Base-by-base conservation (phyloP, 176 grass and related monocot species). In the Elymus sibiricus region DNA sequence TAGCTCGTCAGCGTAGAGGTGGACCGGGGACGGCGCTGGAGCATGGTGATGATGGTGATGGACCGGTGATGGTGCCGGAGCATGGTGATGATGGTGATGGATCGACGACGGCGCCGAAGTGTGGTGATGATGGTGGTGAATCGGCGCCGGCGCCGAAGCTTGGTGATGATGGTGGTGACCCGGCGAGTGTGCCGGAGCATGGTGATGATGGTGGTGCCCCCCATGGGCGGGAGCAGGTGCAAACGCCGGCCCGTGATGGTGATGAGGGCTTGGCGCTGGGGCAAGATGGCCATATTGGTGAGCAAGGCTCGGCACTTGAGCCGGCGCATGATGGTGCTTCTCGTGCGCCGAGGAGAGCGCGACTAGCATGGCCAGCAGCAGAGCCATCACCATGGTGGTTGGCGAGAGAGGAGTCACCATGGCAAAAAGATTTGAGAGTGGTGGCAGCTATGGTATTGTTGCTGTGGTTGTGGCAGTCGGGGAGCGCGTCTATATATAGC, bases 361-460 rank as follows among this genome's bases (percentile, higher is more conserved):
- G 62, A 72, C 53, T 13, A 90, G 49, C 34, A 16, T 59, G 34
- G 51, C 81, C 34, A 83, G 9, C 31, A 90, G 56, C 24, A 79
- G 61, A 21, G 88, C 29, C 51, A 78, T 77, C 24, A 63, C 61
- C 11, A 29, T 9, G 42, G 83, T 39, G 47, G 82, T 71, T 16
- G 51, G 9, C 40, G 47, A 15, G 55, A 86, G 63, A 12, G 17
- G 6, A 16, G 40, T 76, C 53, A 32, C 73, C 88, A 90, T 78
- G 79, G 51, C 25, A 34, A 77, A 2, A 64, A 24, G 40, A 31
- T 82, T 9, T 9, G 47, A 60, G 37, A 39, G 16, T 58, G 11
- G 17, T 43, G 29, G 38, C 25, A 21, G 69, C n/a, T n/a, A n/a
- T 72, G 38, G 0, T 49, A 49, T 64, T 14, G 76, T 37, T 6